phyloP scores from a whole-genome alignment of 1,284 basidiomycete species.

The Rhodotorula sp. region DNA sequence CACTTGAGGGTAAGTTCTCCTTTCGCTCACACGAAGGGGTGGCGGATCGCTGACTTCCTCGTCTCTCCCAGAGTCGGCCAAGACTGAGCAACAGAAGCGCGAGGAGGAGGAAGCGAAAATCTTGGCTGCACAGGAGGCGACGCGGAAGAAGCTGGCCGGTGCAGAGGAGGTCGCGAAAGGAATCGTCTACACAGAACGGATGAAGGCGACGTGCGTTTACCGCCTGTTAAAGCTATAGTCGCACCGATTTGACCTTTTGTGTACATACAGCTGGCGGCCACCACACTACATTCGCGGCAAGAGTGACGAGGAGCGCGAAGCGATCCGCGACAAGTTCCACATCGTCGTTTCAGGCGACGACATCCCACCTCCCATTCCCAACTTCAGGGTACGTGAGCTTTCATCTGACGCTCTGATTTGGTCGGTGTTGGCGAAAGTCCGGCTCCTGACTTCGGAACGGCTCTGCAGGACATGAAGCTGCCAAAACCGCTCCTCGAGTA shows the following conservation, averaged over 20 bases:
- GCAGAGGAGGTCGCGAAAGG: constrained; percentile 91
- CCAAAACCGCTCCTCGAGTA: constrained; percentile 78
- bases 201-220: constrained; percentile 69
- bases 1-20: constrained; percentile 65
- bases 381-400: constrained; percentile 67
- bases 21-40: background rate
- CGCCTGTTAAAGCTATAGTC: too few relatives aligned
- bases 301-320: constrained; percentile 66
- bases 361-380: constrained; percentile 89
- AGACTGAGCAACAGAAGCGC: constrained; percentile 75
- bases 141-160: constrained; percentile 79
- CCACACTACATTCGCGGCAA: constrained; percentile 78
- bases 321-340: constrained; percentile 82
- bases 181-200: constrained; percentile 80
- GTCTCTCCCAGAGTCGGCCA: constrained; percentile 68
- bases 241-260: background rate
- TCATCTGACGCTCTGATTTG: background rate
- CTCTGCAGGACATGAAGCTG: constrained; percentile 91
- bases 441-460: too few relatives aligned
- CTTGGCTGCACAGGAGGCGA: constrained; percentile 83
- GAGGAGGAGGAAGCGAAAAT: constrained; percentile 88
- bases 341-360: constrained; percentile 75
- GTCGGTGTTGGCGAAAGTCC: too few relatives aligned
- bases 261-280: constrained; percentile 69
- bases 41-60: background rate